phyloP scores from a whole-genome alignment of 1,284 basidiomycete species.

The Ganoderma leucocontextum region DNA sequence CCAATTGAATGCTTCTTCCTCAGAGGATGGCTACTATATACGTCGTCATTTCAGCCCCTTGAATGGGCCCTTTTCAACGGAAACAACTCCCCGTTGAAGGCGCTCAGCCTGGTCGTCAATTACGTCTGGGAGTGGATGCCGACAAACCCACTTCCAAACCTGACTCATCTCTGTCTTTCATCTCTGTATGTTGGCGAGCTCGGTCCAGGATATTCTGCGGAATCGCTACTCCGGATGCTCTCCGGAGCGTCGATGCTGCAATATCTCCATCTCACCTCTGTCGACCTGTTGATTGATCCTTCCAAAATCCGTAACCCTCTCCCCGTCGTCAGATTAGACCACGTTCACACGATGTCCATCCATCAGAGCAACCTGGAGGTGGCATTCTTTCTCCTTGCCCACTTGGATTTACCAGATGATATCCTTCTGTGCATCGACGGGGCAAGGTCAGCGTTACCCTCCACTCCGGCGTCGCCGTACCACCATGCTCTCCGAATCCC shows the following conservation, averaged over 20 bases:
- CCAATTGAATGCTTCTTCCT: not conserved
- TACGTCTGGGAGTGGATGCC: not conserved
- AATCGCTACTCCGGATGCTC: not conserved
- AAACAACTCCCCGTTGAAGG: not conserved
- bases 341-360: not conserved
- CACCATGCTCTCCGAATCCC: not conserved
- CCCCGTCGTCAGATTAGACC: not conserved
- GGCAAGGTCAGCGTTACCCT: not conserved
- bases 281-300: not conserved
- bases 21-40: too few relatives aligned
- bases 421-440: not conserved
- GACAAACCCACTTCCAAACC: not conserved
- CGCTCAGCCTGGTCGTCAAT: not conserved
- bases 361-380: not conserved
- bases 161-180: not conserved
- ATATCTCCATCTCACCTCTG: not conserved
- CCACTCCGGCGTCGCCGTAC: not conserved
- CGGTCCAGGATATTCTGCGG: not conserved
- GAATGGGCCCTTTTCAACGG: not conserved
- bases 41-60: too few relatives aligned
- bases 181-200: rapidly evolving
- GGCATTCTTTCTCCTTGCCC: not conserved
- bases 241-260: not conserved
- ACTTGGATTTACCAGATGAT: not conserved
- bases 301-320: not conserved